Percentiles rank a stretch among this genome's conserved stretches.
Conservation (phyloP, 1,284 basidiomycete genomes). For the Pterulicium gracile region DNA sequence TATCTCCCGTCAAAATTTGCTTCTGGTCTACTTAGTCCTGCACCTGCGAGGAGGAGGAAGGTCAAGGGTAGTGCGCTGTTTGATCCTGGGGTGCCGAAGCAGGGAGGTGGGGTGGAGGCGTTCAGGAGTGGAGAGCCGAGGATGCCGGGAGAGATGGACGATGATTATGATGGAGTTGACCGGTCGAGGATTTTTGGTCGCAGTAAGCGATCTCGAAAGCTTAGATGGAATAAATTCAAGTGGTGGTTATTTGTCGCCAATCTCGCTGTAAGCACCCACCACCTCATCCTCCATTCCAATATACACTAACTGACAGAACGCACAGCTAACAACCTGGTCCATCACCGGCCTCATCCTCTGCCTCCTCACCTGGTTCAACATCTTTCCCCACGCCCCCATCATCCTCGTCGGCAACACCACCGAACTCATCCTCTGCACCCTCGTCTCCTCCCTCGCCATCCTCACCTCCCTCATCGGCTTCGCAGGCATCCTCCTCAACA, state of each 20-base stretch:
- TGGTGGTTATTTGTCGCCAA: slow-evolving; percentile 53
- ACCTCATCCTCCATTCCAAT: slow-evolving; percentile 3
- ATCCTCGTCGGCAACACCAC: slow-evolving; percentile 48
- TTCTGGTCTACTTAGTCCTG: slow-evolving; percentile 24
- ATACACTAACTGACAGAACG: no score
- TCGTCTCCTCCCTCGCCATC: slow-evolving; percentile 37
- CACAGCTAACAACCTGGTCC: slow-evolving; percentile 43
- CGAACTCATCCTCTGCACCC: slow-evolving; percentile 52
- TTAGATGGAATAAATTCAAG: slow-evolving; percentile 64
- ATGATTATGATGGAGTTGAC: slow-evolving; percentile 39
- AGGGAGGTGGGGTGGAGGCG: slow-evolving; percentile 53
- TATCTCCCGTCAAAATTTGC: slow-evolving; percentile 62
- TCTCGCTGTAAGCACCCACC: slow-evolving; percentile 27
- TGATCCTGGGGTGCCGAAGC: slow-evolving; percentile 28
- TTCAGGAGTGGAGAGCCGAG: slow-evolving; percentile 40
- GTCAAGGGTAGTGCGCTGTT: slow-evolving; percentile 17
- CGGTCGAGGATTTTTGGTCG: slow-evolving; percentile 19
- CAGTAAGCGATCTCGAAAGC: slow-evolving; percentile 26
- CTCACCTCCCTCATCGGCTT: slow-evolving; percentile 53
- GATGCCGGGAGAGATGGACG: slow-evolving; percentile 46
- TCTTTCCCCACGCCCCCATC: slow-evolving; percentile 48
- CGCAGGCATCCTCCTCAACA: slow-evolving; percentile 64
- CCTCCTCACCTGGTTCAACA: slow-evolving; percentile 57
- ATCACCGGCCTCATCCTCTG: slow-evolving; percentile 41
- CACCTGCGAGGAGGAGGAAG: slow-evolving; percentile 27